Evolutionary conservation across 768 basidiomycete species (phyloP).

Genomic region (Baorangia bicolor): DNA sequence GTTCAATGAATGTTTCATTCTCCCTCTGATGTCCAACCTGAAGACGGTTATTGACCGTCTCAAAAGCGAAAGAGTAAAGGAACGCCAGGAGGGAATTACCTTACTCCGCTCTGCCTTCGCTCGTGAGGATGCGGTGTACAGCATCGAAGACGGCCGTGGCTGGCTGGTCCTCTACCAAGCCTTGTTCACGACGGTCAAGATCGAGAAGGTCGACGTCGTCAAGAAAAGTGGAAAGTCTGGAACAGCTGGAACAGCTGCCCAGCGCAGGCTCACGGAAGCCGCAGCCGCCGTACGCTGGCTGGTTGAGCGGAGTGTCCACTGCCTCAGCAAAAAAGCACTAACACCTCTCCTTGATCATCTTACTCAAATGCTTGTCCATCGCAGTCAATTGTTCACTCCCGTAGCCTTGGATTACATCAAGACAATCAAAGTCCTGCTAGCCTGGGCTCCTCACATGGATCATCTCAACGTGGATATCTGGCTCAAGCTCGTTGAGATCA

Average conservation of each 20-base stretch:
- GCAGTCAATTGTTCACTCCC: conserved; percentile 53
- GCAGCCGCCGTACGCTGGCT: conserved; percentile 72
- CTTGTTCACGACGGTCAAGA: conserved; percentile 62
- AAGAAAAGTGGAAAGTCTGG: conserved; percentile 43
- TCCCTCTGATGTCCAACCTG: conserved; percentile 40
- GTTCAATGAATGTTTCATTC: not conserved
- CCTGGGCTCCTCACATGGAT: conserved; percentile 75
- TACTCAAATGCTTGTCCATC: conserved; percentile 53
- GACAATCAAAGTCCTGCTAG: conserved; percentile 62
- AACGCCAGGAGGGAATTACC: conserved; percentile 62
- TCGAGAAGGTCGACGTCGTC: conserved; percentile 53
- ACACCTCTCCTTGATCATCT: conserved; percentile 66
- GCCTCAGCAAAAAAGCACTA: conserved; percentile 54
- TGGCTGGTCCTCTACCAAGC: conserved; percentile 75
- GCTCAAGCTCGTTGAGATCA: conserved; percentile 64
- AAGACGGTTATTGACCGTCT: conserved; percentile 51
- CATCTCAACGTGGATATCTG: conserved; percentile 64
- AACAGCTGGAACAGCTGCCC: conserved; percentile 44
- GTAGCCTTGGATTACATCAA: conserved; percentile 83
- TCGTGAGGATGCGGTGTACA: conserved; percentile 43
- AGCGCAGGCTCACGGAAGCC: conserved; percentile 62
- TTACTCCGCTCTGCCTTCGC: conserved; percentile 52
- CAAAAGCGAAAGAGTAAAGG: conserved; percentile 63
- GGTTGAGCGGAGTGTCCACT: conserved; percentile 57
- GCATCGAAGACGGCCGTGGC: conserved; percentile 35